Evolutionary conservation across 106 monocot genomes (phyloP).

Genomic region (Acanthochlamys bracteata): DNA sequence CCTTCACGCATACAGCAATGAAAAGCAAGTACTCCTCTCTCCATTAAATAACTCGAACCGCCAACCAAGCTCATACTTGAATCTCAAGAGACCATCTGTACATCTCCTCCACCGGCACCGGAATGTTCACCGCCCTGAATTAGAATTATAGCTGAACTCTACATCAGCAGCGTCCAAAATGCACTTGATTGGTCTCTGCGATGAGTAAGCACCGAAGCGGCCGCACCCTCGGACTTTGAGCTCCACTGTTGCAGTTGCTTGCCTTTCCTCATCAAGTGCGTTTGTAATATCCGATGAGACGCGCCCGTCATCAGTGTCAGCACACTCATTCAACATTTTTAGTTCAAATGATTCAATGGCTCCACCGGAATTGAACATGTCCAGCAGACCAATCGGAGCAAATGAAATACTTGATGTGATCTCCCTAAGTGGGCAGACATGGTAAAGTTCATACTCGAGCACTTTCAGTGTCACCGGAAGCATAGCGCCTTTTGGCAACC

Average conservation of each 20-base stretch:
- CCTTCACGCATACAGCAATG: not conserved
- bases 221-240: constrained; percentile 48
- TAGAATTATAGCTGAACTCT: constrained; percentile 32
- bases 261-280: not conserved
- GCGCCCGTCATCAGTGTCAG: not conserved
- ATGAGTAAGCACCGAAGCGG: constrained; percentile 47
- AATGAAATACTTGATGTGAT: constrained; percentile 20
- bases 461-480: constrained; percentile 54
- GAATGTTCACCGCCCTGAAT: constrained; percentile 40
- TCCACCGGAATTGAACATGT: constrained; percentile 52
- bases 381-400: constrained; percentile 49
- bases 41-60: not conserved
- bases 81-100: constrained; percentile 65
- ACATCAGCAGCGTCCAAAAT: constrained; percentile 22
- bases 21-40: not conserved
- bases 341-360: constrained; percentile 37
- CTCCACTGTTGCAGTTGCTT: constrained; percentile 6
- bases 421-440: constrained; percentile 39
- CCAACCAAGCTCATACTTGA: constrained; percentile 10
- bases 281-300: not conserved
- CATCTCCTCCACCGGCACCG: constrained; percentile 62
- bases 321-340: not conserved
- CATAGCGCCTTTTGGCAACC: constrained; percentile 28
- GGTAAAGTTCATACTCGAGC: constrained; percentile 58
- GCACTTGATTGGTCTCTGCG: constrained; percentile 29